These are phyloP conservation scores for Melaleuca alternifolia DNA, from an alignment of 345 rosid genomes.

Conservation along the genomic window DNA sequence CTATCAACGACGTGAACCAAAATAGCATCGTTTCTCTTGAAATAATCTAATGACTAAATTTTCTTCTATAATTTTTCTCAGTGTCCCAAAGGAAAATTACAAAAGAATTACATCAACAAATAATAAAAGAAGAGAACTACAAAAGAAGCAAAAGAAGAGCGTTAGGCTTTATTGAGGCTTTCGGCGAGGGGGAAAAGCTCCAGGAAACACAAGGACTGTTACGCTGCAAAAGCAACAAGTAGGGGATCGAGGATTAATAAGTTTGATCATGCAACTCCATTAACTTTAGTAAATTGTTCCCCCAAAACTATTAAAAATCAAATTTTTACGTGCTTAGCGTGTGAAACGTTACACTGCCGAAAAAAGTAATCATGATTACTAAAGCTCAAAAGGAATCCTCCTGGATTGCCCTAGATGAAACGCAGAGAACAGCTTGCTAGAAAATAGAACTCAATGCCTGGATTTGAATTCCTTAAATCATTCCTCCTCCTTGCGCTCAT, in stretches of 20 bases:
- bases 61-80: not conserved
- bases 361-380: not conserved
- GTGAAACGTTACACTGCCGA: too few relatives aligned
- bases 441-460: too few relatives aligned
- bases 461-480: too few relatives aligned
- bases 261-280: not conserved
- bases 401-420: too few relatives aligned
- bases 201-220: not conserved
- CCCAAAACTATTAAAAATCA: too few relatives aligned
- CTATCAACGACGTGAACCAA: too few relatives aligned
- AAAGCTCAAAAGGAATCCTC: too few relatives aligned
- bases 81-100: not conserved
- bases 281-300: not conserved
- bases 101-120: not conserved
- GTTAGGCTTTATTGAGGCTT: not conserved
- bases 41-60: too few relatives aligned
- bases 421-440: too few relatives aligned
- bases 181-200: not conserved
- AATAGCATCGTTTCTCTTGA: too few relatives aligned
- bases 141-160: not conserved
- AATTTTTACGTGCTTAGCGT: too few relatives aligned
- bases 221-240: not conserved
- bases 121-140: not conserved
- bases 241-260: not conserved
- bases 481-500: too few relatives aligned